Percentiles rank a stretch among this genome's conserved stretches.
These are phyloP conservation scores for Schwanniomyces vanrijiae DNA, from an alignment of 805 yeast genomes.

Conservation along the genomic window DNA sequence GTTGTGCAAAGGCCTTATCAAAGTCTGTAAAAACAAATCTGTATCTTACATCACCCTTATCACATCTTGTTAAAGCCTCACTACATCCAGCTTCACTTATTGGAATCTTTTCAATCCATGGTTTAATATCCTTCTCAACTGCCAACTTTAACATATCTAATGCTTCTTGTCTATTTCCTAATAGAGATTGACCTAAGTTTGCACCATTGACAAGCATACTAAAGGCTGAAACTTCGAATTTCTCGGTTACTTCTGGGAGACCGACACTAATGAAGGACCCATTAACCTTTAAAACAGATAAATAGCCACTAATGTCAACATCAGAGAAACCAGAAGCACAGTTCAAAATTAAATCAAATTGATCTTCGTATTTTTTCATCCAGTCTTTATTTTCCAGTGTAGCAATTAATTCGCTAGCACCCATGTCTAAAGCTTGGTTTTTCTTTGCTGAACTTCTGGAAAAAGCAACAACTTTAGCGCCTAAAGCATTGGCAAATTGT, in stretches of 20 bases:
- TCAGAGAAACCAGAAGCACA: slow-evolving; percentile 40
- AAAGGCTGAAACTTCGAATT: slow-evolving; percentile 48
- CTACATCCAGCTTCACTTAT: slow-evolving; percentile 53
- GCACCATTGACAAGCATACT: slow-evolving; percentile 41
- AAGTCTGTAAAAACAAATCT: slow-evolving; percentile 60
- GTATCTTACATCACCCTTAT: slow-evolving; percentile 58
- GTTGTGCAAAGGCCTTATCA: slow-evolving; percentile 29
- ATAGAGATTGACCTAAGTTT: slow-evolving; percentile 37
- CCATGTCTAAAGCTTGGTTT: slow-evolving; percentile 28
- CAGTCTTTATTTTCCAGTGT: slow-evolving; percentile 51
- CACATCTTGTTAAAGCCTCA: slow-evolving; percentile 52
- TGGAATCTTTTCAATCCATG: slow-evolving; percentile 64
- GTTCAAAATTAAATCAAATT: slow-evolving; percentile 53
- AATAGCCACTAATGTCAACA: neutral
- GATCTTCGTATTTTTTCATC: slow-evolving; percentile 24
- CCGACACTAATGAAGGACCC: slow-evolving; percentile 66
- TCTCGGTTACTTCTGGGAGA: slow-evolving; percentile 51
- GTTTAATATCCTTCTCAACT: slow-evolving; percentile 53
- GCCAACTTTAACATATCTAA: slow-evolving; percentile 65
- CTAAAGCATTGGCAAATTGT: slow-evolving; percentile 59
- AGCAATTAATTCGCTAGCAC: slow-evolving; percentile 43
- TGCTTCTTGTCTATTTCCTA: slow-evolving; percentile 57
- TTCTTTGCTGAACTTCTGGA: slow-evolving; percentile 28
- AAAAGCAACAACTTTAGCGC: slow-evolving; percentile 57
- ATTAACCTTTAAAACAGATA: slow-evolving; percentile 47